A percentile compares a stretch with the other conserved stretches of the same genome.
Evolutionary conservation across 2,329 filamentous ascomycete genomes (phyloP).

Genomic region (Elsinoe perseae): DNA sequence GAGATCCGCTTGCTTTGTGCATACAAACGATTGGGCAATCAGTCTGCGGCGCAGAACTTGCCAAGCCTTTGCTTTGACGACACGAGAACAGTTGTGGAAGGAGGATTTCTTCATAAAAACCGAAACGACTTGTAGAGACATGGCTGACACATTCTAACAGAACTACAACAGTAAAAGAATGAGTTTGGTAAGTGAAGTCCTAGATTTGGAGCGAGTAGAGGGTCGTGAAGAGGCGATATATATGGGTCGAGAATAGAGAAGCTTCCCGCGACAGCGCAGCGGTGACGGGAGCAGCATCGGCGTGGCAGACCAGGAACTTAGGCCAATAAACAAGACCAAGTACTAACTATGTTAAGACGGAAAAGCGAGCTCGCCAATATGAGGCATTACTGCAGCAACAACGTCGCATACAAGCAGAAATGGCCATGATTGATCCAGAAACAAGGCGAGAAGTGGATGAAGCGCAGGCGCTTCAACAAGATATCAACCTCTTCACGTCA

Average conservation of each 20-base stretch:
- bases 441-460: slow-evolving; percentile 77
- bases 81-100: neutral
- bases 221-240: neutral
- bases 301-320: no score
- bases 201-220: neutral
- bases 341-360: slow-evolving; percentile 53
- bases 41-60: neutral
- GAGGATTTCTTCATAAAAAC: neutral
- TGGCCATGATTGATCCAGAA: slow-evolving; percentile 81
- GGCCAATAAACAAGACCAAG: neutral
- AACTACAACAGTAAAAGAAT: slow-evolving; percentile 5
- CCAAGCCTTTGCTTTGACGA: neutral
- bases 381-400: slow-evolving; percentile 85
- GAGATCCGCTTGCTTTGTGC: neutral
- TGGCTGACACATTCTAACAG: slow-evolving; percentile 1
- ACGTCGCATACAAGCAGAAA: slow-evolving; percentile 81
- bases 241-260: no score
- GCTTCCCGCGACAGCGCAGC: no score
- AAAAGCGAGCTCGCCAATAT: slow-evolving; percentile 89
- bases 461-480: slow-evolving; percentile 75
- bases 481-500: slow-evolving; percentile 54
- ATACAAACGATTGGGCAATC: neutral
- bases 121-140: neutral
- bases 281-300: neutral
- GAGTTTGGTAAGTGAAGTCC: slow-evolving; percentile 3